Evolutionary conservation across 2,329 filamentous ascomycete genomes (phyloP).

Genomic region (Colletotrichum plurivorum): DNA sequence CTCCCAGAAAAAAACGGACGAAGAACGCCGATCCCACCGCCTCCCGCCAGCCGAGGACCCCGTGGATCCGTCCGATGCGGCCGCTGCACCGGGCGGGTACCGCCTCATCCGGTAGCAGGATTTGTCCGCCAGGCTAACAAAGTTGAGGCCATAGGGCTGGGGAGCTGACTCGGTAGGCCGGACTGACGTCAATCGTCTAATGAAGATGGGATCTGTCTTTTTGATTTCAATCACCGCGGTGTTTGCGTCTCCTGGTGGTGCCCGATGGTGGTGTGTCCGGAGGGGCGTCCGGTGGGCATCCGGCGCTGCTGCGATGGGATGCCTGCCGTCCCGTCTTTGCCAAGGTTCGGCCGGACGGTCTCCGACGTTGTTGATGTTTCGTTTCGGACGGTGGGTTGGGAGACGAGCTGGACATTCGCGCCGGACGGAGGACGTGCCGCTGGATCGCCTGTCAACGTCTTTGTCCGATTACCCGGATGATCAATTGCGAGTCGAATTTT

Average conservation of each 20-base stretch:
- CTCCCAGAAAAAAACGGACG: too few species aligned
- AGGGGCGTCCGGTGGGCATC: too few species aligned
- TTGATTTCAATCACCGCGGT: background rate
- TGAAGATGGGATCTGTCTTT: background rate
- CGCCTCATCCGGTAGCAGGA: constrained; percentile 21
- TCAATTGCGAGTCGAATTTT: background rate
- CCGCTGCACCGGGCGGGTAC: constrained; percentile 5
- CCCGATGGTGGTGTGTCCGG: background rate
- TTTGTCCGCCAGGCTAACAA: background rate
- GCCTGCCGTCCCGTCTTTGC: constrained; percentile 11
- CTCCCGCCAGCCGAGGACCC: too few species aligned
- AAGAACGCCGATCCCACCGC: too few species aligned
- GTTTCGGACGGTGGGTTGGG: constrained; percentile 10
- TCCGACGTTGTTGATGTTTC: constrained; percentile 8
- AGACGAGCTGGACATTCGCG: background rate
- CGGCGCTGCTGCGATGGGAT: constrained; percentile 4
- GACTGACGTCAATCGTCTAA: background rate
- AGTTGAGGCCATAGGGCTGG: constrained; percentile 8
- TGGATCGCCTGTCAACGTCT: background rate
- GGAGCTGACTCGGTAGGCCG: constrained; percentile 17
- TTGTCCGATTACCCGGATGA: background rate
- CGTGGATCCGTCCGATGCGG: background rate
- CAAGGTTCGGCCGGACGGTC: constrained; percentile 7
- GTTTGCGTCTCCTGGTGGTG: background rate
- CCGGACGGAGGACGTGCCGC: background rate